Evolutionary conservation across 768 basidiomycete species (phyloP).

Genomic region (Neoboletus brunneissimus): DNA sequence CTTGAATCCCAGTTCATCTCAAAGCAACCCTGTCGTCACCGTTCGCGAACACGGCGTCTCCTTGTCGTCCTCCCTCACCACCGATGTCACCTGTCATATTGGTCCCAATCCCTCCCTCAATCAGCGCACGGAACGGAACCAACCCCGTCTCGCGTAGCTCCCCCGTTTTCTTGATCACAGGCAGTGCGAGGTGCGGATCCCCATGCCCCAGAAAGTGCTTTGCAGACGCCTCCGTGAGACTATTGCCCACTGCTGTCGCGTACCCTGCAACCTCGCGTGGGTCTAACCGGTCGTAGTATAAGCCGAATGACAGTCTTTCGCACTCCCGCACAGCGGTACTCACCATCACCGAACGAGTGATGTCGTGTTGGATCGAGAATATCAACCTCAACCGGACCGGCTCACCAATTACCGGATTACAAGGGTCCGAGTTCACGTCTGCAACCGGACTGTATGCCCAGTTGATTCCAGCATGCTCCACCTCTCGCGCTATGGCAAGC

Average conservation of each 20-base stretch:
- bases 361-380: background rate
- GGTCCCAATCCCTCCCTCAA: slow-evolving; percentile 43
- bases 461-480: slow-evolving; percentile 61
- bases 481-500: slow-evolving; percentile 52
- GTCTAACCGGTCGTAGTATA: slow-evolving; percentile 36
- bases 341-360: slow-evolving; percentile 69
- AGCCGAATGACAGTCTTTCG: background rate
- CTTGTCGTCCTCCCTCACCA: slow-evolving; percentile 41
- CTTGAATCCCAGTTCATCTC: slow-evolving; percentile 47
- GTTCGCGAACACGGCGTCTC: slow-evolving; percentile 52
- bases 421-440: slow-evolving; percentile 67
- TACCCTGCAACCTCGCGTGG: slow-evolving; percentile 49
- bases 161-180: slow-evolving; percentile 52
- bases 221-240: slow-evolving; percentile 47
- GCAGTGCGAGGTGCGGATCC: slow-evolving; percentile 67
- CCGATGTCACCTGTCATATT: slow-evolving; percentile 73
- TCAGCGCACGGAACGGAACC: slow-evolving; percentile 52
- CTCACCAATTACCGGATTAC: slow-evolving; percentile 71
- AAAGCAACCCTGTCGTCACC: slow-evolving; percentile 53
- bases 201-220: slow-evolving; percentile 80
- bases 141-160: slow-evolving; percentile 50
- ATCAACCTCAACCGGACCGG: background rate
- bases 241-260: slow-evolving; percentile 45
- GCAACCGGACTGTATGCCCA: slow-evolving; percentile 73
- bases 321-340: background rate